Evolutionary conservation across 1,284 basidiomycete genomes (phyloP).

Genomic region (Meripilus lineatus): DNA sequence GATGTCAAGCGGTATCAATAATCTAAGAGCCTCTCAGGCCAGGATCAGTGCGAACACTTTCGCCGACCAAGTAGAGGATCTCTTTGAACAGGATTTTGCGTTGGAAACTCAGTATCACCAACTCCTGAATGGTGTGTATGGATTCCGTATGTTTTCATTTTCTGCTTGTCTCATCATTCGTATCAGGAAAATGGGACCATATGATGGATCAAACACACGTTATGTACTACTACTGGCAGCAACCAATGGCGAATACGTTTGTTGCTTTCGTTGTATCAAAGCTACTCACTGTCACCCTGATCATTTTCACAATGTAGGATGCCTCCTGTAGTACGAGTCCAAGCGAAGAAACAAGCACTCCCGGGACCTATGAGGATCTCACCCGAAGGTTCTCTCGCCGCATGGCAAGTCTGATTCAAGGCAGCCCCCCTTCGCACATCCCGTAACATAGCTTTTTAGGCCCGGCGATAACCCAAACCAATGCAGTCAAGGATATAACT

Average conservation of each 20-base stretch:
- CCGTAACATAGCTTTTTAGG: conserved; percentile 28
- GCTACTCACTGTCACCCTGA: background rate
- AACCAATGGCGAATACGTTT: conserved; percentile 58
- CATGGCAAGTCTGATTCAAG: conserved; percentile 37
- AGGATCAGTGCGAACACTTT: conserved; percentile 54
- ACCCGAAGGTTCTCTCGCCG: conserved; percentile 53
- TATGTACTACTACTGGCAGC: conserved; percentile 68
- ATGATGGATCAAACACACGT: conserved; percentile 69
- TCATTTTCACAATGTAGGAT: conserved; percentile 32
- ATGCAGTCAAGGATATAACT: conserved; percentile 45
- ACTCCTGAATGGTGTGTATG: conserved; percentile 46
- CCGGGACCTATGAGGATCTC: conserved; percentile 57
- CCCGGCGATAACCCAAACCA: conserved; percentile 57
- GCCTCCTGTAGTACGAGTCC: conserved; percentile 52
- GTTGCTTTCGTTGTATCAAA: conserved; percentile 13
- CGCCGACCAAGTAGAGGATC: conserved; percentile 46
- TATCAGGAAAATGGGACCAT: conserved; percentile 49
- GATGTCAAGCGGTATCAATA: conserved; percentile 55
- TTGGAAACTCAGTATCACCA: conserved; percentile 55
- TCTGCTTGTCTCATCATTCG: background rate
- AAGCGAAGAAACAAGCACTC: conserved; percentile 50
- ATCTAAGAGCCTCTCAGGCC: conserved; percentile 59
- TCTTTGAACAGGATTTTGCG: conserved; percentile 56
- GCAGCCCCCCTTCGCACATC: background rate
- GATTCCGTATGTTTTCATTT: background rate